These are phyloP conservation scores for Cryphonectria nitschkei DNA, from an alignment of 2,329 filamentous ascomycete genomes.

Conservation along the genomic window DNA sequence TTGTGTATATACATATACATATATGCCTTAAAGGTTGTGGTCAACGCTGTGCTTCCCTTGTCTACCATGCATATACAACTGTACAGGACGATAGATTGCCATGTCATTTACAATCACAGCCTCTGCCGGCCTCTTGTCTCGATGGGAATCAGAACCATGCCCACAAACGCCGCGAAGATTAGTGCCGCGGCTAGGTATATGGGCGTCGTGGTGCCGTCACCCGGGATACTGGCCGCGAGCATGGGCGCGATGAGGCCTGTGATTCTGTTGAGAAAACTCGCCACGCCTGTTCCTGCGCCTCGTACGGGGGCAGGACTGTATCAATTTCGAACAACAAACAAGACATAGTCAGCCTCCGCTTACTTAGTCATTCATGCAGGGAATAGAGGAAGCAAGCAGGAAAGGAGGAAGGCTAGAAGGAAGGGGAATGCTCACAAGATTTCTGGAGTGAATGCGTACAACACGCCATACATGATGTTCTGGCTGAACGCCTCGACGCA, in stretches of 20 bases:
- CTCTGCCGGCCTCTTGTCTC: conserved; percentile 65
- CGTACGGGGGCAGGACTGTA: conserved; percentile 64
- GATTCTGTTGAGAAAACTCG: conserved; percentile 71
- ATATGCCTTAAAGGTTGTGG: background rate
- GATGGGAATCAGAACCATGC: conserved; percentile 64
- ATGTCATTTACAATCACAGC: conserved; percentile 48
- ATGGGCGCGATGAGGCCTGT: conserved; percentile 71
- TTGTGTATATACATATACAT: background rate
- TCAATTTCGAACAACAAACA: background rate
- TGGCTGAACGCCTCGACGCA: conserved; percentile 73
- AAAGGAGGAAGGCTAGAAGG: too few relatives aligned
- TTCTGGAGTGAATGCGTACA: conserved; percentile 79
- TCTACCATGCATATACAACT: background rate
- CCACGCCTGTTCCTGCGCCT: conserved; percentile 73
- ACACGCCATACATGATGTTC: conserved; percentile 77
- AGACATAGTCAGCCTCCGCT: conserved; percentile 4
- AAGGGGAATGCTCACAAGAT: conserved; percentile 52
- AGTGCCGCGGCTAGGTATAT: conserved; percentile 61
- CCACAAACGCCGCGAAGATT: conserved; percentile 62
- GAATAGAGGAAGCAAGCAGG: background rate
- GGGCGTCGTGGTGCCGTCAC: conserved; percentile 59
- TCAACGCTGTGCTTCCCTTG: background rate
- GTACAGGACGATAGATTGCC: background rate
- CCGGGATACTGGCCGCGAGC: conserved; percentile 64
- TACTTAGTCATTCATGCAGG: background rate